Evolutionary conservation across 2,329 filamentous ascomycete species (phyloP).

Genomic region (Bipolaris cookei): DNA sequence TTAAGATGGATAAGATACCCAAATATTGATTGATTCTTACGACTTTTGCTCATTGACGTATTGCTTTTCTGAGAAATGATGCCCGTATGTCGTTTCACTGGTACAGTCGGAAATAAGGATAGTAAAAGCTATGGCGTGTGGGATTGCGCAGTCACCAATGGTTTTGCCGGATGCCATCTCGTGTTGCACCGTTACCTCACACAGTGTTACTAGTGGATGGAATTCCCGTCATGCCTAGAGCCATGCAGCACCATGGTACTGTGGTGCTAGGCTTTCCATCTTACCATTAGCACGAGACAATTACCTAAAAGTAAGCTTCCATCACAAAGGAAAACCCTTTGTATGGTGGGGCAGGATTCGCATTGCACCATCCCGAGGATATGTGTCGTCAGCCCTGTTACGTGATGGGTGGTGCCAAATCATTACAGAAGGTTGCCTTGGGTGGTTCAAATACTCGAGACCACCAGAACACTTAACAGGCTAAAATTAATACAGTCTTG

Average conservation of each 20-base stretch:
- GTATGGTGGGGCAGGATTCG: not conserved
- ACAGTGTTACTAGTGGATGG: not conserved
- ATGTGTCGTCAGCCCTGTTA: not conserved
- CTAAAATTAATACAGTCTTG: not conserved
- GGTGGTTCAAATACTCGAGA: not conserved
- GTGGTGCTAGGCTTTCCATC: not conserved
- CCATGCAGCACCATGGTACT: not conserved
- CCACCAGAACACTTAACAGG: not conserved
- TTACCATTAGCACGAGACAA: not conserved
- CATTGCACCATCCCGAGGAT: not conserved
- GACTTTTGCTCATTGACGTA: not conserved
- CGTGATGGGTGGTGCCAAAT: not conserved
- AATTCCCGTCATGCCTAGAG: not conserved
- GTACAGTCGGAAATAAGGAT: not conserved
- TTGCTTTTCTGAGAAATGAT: not conserved
- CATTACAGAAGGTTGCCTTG: not conserved
- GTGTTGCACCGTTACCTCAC: not conserved
- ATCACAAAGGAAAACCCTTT: not conserved
- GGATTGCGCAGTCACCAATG: too few species aligned
- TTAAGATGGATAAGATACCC: constrained; percentile 25
- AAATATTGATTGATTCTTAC: constrained; percentile 1
- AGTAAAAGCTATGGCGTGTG: too few species aligned
- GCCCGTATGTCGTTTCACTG: not conserved
- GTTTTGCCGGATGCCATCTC: not conserved
- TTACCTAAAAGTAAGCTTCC: not conserved